These are phyloP conservation scores for Setomelanomma holmii DNA, from an alignment of 2,329 filamentous ascomycete species.

Conservation along the genomic window DNA sequence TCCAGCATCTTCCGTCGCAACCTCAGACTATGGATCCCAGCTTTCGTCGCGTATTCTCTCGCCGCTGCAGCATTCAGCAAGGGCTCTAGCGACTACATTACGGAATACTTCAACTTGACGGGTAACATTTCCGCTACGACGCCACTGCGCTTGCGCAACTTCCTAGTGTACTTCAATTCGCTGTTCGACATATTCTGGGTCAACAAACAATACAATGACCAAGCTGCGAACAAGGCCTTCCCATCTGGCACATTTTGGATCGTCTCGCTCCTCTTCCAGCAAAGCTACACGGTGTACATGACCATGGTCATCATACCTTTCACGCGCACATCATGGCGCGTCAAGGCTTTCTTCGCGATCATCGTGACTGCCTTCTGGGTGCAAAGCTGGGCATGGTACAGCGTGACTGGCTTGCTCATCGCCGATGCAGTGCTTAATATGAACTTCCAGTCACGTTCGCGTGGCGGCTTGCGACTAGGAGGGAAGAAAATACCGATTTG, in stretches of 20 bases:
- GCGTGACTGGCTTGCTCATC: constrained; percentile 55
- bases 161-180: constrained; percentile 51
- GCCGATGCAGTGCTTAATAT: constrained; percentile 49
- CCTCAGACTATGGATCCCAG: constrained; percentile 48
- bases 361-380: constrained; percentile 54
- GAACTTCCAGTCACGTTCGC: constrained; percentile 29
- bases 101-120: constrained; percentile 42
- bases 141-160: constrained; percentile 40
- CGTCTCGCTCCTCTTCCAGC: constrained; percentile 51
- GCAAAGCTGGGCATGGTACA: constrained; percentile 53
- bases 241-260: constrained; percentile 52
- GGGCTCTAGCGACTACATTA: constrained; percentile 31
- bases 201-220: constrained; percentile 41
- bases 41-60: constrained; percentile 41
- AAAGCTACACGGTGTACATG: constrained; percentile 53
- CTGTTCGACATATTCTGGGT: constrained; percentile 55
- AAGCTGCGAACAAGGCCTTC: constrained; percentile 50
- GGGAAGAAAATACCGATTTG: neutral
- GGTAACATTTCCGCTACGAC: constrained; percentile 43
- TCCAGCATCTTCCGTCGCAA: constrained; percentile 49
- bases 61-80: constrained; percentile 45
- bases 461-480: neutral
- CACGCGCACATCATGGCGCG: constrained; percentile 47
- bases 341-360: constrained; percentile 45
- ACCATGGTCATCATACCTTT: constrained; percentile 53